A percentile compares a stretch with the other conserved stretches of the same genome.
Evolutionary conservation across 2,329 filamentous ascomycete genomes (phyloP).

Genomic region (Huntiella decipiens): DNA sequence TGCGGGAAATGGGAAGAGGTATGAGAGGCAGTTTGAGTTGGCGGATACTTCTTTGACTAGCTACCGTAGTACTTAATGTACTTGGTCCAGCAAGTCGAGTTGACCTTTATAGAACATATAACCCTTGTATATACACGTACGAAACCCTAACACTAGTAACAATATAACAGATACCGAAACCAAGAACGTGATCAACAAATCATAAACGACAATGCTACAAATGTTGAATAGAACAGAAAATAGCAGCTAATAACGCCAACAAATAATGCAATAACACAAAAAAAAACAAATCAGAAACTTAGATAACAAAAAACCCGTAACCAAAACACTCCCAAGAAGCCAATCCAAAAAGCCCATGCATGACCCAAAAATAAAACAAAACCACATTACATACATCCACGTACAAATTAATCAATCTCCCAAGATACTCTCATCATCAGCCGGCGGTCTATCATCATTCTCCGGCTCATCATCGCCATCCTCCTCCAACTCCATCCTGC

Average conservation of each 20-base stretch:
- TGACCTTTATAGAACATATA: neutral
- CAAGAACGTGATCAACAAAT: neutral
- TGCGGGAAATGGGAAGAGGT: slow-evolving; percentile 28
- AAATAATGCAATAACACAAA: neutral
- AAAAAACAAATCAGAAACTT: neutral
- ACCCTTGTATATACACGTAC: neutral
- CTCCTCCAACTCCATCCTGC: slow-evolving; percentile 33
- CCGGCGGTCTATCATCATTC: slow-evolving; percentile 12
- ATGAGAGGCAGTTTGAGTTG: slow-evolving; percentile 44
- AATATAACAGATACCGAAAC: neutral
- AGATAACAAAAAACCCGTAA: neutral
- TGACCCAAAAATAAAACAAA: neutral
- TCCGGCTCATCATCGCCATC: slow-evolving; percentile 23
- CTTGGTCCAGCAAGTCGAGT: neutral
- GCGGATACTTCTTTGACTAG: slow-evolving; percentile 44
- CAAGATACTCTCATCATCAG: slow-evolving; percentile 20
- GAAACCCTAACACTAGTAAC: neutral
- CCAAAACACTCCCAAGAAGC: neutral
- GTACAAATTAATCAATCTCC: slow-evolving; percentile 20
- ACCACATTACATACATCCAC: neutral
- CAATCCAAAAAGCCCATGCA: neutral
- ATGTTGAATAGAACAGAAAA: neutral
- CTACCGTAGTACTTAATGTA: neutral
- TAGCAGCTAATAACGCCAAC: neutral
- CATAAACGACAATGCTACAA: neutral